Base-by-base conservation (phyloP, 352 stramenopile genomes). In the Phytophthora tubulina region DNA sequence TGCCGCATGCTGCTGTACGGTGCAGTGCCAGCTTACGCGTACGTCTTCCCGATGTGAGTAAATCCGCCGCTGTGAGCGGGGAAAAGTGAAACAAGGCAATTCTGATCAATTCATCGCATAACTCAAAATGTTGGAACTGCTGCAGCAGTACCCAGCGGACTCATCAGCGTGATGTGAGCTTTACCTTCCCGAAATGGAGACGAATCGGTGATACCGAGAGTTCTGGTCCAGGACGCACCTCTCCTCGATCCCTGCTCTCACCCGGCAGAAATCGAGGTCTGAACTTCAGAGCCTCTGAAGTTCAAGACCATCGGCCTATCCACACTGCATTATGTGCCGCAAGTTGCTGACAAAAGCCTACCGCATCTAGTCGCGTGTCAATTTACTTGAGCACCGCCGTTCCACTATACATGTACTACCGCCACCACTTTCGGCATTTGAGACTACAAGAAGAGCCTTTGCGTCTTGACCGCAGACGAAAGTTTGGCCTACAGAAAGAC, bases 231-330 rank as follows among this genome's bases (percentile, higher is more conserved):
- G 17, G 17, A 35, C 33, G 51, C 36, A n/a, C 51, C 51, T 58
- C 51, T 58, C 51, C 46, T 53, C 44, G 44, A 31, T 31, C 14
- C 50, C 49, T 56, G 51, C 33, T 58, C 51, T 30, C 33, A 58
- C 51, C 51, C 17, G 35, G 31, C 49, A 62, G 54, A 31, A 62
- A 52, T 62, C 9, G 54, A 62, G 54, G 13, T 35, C 10, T 49
- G 36, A 27, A 27, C 21, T 27, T 27, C 21, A 27, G 21, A 27
- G 21, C 21, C 21, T 21, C 7, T 49, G 6, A 31, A 21, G 31
- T 21, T 3, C 38, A 27, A 17, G 8, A 3, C 30, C 39, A 42
- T 62, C 42, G 31, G 55, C 41, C 55, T 63, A 63, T 63, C 30
- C 55, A 63, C 55, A 2, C 30, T 42, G 41, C 42, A 49, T 0